Conservation (phyloP, 169 alveolate genomes). For the Toxoplasma gondii region DNA sequence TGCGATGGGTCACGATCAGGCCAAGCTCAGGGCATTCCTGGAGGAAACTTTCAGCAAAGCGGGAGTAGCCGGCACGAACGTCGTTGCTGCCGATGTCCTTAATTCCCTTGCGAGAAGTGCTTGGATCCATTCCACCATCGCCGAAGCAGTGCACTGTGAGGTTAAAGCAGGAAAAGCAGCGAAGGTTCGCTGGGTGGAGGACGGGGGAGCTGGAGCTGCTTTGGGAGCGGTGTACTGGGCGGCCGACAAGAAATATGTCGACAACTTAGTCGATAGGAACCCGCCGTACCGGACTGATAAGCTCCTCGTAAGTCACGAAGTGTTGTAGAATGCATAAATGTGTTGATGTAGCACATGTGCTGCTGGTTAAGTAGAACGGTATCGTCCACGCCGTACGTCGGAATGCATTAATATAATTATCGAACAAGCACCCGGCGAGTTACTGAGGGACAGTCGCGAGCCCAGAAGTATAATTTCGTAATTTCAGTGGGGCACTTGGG, state of each 20-base stretch:
- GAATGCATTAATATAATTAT: not conserved
- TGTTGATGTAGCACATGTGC: not conserved
- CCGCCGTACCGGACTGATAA: not conserved
- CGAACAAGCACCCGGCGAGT: not conserved
- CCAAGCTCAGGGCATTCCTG: not conserved
- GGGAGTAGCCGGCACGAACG: not conserved
- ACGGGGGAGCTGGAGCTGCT: slow-evolving; percentile 8
- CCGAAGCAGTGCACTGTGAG: not conserved
- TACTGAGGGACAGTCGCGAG: not conserved
- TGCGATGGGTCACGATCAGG: not conserved
- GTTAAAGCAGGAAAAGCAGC: not conserved
- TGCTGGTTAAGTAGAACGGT: not conserved
- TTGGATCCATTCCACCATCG: not conserved
- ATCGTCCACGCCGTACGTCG: not conserved
- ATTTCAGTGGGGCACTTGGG: too few relatives aligned
- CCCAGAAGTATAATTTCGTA: too few relatives aligned
- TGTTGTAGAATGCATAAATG: not conserved
- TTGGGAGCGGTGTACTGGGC: slow-evolving; percentile 35
- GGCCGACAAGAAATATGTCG: slow-evolving; percentile 2
- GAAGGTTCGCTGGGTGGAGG: not conserved
- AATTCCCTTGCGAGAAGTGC: not conserved
- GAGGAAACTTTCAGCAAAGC: not conserved
- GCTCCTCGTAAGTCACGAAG: not conserved
- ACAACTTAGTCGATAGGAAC: not conserved
- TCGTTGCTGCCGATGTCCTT: not conserved